Base-by-base conservation (phyloP, 192 early-diverging fungal species). In the Linnemannia zychae region DNA sequence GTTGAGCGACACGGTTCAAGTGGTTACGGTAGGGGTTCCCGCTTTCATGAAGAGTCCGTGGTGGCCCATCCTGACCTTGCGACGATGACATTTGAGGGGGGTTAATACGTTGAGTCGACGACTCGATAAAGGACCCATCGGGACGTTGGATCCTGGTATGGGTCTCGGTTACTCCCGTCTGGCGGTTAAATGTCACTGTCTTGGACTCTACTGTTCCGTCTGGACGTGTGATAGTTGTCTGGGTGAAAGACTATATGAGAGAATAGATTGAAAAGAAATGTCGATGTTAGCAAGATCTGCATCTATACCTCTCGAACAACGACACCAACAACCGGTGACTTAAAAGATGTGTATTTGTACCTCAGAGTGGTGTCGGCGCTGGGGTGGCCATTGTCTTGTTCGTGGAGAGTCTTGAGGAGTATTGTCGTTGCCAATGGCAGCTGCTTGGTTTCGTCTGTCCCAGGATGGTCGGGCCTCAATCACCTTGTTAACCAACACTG, bases 71-170 rank as follows among this genome's bases (percentile, higher is more conserved):
- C 67, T 40, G 17, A 1, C 7, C 57, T 16, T n/a, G 22, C 1
- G 11, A 6, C 6, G 34, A 17, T 74, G 36, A 3, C 22, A 9
- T 7, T 18, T 12, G 38, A 22, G 4, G 63, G 67, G 63, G 33
- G 74, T 24, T 46, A 11, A 24, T 28, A 17, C 28, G 17, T 16
- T 40, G 71, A 1, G 40, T 48, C 7, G 71, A 46, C 1, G 80
- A 71, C 50, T 81, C 80, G 38, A 76, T 49, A 48, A 81, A 46
- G 5, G 80, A 81, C 24, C 80, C 80, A 20, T 82, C 75, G 16
- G 49, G 31, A 50, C 72, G 71, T 22, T 66, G 37, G 11, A 82
- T 69, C 34, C 70, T 57, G 34, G 63, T 67, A 33, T 22, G 46
- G 3, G 81, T 82, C 70, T 77, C 81, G 4, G 68, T 49, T 0